phyloP scores from a whole-genome alignment of 495 filamentous ascomycete genomes.

The Penicillium paxilli region DNA sequence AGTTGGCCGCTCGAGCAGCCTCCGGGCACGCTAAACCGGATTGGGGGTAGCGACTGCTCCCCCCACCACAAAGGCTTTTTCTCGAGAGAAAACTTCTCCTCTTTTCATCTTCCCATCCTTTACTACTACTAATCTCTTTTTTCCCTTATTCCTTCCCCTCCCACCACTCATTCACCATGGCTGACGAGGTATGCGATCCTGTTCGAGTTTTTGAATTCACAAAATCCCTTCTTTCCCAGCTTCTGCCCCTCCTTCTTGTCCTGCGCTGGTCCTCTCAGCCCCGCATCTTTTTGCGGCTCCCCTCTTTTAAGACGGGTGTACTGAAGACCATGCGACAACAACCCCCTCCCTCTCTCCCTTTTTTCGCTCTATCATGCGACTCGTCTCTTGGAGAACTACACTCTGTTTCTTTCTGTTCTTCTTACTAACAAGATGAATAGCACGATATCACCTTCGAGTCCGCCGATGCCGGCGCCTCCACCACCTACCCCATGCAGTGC shows the following conservation, averaged over 20 bases:
- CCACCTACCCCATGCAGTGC: constrained; percentile 97
- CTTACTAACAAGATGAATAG: constrained; percentile 42
- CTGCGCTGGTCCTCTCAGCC: constrained; percentile 15
- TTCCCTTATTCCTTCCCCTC: constrained; percentile 6
- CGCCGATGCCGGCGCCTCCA: constrained; percentile 90
- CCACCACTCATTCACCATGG: constrained; percentile 38
- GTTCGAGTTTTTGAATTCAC: no score
- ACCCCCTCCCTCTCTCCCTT: constrained; percentile 5
- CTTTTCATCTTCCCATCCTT: constrained; percentile 21
- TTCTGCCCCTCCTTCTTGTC: constrained; percentile 8
- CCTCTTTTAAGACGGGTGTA: constrained; percentile 16
- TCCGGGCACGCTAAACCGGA: constrained; percentile 31
- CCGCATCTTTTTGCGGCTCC: constrained; percentile 36
- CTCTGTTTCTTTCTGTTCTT: no score
- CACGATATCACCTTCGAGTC: constrained; percentile 90
- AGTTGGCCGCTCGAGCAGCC: constrained; percentile 3
- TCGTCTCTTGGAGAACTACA: no score
- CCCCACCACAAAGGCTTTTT: constrained; percentile 43
- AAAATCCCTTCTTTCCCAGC: not conserved
- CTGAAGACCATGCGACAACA: constrained; percentile 15
- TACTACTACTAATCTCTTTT: constrained; percentile 12
- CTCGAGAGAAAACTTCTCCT: constrained; percentile 31
- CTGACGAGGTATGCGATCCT: constrained; percentile 40
- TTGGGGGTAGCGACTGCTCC: constrained; percentile 35
- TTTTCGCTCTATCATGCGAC: no score